Conservation (phyloP, 2,329 filamentous ascomycete species). For the Juglanconis sp. region DNA sequence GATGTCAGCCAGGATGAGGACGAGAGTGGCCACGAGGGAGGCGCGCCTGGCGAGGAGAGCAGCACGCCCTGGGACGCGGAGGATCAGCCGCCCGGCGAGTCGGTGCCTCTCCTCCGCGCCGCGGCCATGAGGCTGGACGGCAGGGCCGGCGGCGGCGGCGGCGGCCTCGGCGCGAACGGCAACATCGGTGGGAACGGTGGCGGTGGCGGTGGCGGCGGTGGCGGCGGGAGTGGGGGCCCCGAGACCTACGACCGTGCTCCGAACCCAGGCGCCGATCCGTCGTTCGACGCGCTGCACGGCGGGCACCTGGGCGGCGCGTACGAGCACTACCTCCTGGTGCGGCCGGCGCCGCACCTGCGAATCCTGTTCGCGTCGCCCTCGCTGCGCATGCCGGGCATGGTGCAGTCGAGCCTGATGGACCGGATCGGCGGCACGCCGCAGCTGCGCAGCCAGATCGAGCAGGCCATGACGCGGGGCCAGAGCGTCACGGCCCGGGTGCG, state of each 20-base stretch:
- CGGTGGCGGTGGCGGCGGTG: too few species aligned
- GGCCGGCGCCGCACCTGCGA: slow-evolving; percentile 62
- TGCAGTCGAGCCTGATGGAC: slow-evolving; percentile 57
- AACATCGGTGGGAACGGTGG: too few species aligned
- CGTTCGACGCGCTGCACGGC: slow-evolving; percentile 16
- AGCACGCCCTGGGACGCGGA: slow-evolving; percentile 4
- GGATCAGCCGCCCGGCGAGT: neutral
- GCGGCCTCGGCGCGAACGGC: too few species aligned
- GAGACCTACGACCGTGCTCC: too few species aligned
- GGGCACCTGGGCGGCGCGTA: slow-evolving; percentile 39
- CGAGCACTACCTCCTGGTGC: slow-evolving; percentile 60
- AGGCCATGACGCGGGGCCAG: slow-evolving; percentile 64
- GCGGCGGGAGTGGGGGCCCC: too few species aligned
- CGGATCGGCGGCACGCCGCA: slow-evolving; percentile 48
- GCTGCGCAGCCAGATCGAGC: slow-evolving; percentile 44
- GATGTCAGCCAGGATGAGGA: slow-evolving; percentile 1
- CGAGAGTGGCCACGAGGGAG: slow-evolving; percentile 10
- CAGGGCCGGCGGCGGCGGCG: too few species aligned
- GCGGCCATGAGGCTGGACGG: too few species aligned
- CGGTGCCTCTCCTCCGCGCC: too few species aligned
- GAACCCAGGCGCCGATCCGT: neutral
- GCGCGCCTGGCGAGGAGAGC: slow-evolving; percentile 11
- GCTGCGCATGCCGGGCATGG: slow-evolving; percentile 63
- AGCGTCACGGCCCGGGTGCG: slow-evolving; percentile 72
- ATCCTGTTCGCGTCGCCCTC: slow-evolving; percentile 68